A percentile compares a stretch with the other conserved stretches of the same genome.
phyloP scores from a whole-genome alignment of 495 filamentous ascomycete species.

The Recurvomyces mirabilis region DNA sequence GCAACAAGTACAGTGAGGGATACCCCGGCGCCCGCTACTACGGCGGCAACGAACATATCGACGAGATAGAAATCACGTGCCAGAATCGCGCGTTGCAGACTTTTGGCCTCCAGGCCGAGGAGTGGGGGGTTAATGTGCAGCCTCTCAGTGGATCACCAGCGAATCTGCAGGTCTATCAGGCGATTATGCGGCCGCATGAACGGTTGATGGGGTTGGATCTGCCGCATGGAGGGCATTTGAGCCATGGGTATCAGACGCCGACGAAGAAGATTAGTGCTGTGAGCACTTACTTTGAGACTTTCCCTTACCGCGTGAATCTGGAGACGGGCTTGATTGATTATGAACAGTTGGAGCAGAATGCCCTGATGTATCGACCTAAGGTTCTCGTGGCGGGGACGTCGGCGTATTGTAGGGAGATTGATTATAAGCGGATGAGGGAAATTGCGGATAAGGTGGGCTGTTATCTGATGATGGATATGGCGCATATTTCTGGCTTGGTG shows the following conservation, averaged over 20 bases:
- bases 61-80: slow-evolving; percentile 89
- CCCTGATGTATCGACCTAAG: slow-evolving; percentile 81
- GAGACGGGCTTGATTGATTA: slow-evolving; percentile 91
- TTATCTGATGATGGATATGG: slow-evolving; percentile 91
- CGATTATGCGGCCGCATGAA: slow-evolving; percentile 93
- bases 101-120: slow-evolving; percentile 71
- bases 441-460: slow-evolving; percentile 85
- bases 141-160: slow-evolving; percentile 84
- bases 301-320: slow-evolving; percentile 36
- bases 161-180: slow-evolving; percentile 98
- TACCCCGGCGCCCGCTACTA: slow-evolving; percentile 99
- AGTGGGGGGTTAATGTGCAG: slow-evolving; percentile 99
- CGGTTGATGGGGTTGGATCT: slow-evolving; percentile 95
- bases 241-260: slow-evolving; percentile 95
- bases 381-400: slow-evolving; percentile 90
- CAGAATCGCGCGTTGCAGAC: slow-evolving; percentile 89
- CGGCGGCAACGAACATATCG: slow-evolving; percentile 97
- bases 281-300: slow-evolving; percentile 37
- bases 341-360: slow-evolving; percentile 71
- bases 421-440: slow-evolving; percentile 76
- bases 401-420: slow-evolving; percentile 87
- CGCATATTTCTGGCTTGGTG: slow-evolving; percentile 91
- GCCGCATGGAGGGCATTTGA: slow-evolving; percentile 94
- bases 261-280: slow-evolving; percentile 56
- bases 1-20: slow-evolving; percentile 98